Evolutionary conservation across 805 yeast genomes (phyloP), one percentile per base, ranked within the genome.

Genomic region (Saccharomycopsis synnaedendra): DNA sequence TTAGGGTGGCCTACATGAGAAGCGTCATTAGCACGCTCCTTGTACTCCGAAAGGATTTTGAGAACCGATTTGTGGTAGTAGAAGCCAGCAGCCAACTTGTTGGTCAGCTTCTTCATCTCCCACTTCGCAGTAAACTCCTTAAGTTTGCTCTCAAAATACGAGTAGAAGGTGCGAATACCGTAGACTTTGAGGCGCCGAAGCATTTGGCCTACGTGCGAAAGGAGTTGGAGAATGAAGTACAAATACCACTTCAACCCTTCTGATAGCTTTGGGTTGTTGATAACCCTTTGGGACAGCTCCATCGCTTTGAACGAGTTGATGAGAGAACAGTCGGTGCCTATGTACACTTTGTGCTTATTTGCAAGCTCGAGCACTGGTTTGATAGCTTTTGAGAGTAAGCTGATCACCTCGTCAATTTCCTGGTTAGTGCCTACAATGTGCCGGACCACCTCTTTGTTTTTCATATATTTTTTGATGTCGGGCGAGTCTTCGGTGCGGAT

Each of bases 401-500:
- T 76, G 31, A 82, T 64, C 4, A 82, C 66, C 35, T 73, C 76
- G 9, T 64, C 63, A 48, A 85, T 81, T 32, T 81, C 85, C 1
- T 64, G 61, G 1, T 76, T 71, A 7, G 70, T 61, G 1, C 67
- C 74, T 9, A 85, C 80, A 1, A 72, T 71, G 4, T 83, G 64
- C 57, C 82, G 73, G 31, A 75, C 82, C 5, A 82, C 70, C 11
- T 70, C 72, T 48, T 84, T 82, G 10, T 67, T 62, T 56, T 85
- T 88, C 72, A 90, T 81, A 57, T 89, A 87, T 58, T 74, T 79
- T n/a, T 69, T 66, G 6, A 87, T 82, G 60, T 94, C 97, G 11
- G 78, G 69, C 54, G 93, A 82, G 36, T 75, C 75, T 58, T 93
- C 97, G 0, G 96, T 84, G 50, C 97, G 69, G 27, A 89, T 77